A percentile compares a stretch with the other conserved stretches of the same genome.
phyloP scores from a whole-genome alignment of 495 filamentous ascomycete genomes.

The Aspergillus funiculosus region DNA sequence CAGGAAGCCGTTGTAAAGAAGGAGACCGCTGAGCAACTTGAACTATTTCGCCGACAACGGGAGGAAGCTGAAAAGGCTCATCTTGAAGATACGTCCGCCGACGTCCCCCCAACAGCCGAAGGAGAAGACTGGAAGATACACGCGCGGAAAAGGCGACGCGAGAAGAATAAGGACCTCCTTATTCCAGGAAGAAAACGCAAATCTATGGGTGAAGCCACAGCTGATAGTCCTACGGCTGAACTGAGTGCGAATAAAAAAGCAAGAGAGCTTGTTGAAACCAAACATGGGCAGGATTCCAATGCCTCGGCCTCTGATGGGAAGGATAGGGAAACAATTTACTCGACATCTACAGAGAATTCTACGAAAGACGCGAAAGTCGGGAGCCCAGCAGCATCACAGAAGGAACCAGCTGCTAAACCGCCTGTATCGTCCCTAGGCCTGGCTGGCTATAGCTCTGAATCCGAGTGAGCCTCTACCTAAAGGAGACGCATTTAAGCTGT shows the following conservation, averaged over 20 bases:
- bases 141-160: constrained; percentile 55
- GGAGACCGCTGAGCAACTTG: constrained; percentile 69
- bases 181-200: constrained; percentile 57
- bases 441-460: constrained; percentile 40
- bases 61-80: constrained; percentile 56
- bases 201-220: constrained; percentile 23
- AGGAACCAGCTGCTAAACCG: constrained; percentile 16
- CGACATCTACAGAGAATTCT: neutral
- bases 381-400: neutral
- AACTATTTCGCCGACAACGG: constrained; percentile 61
- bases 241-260: constrained; percentile 10
- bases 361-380: constrained; percentile 5
- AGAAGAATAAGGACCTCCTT: constrained; percentile 47
- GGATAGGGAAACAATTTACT: neutral
- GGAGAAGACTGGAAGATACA: constrained; percentile 52
- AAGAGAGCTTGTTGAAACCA: constrained; percentile 7
- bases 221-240: constrained; percentile 11
- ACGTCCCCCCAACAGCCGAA: constrained; percentile 29
- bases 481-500: too few relatives aligned
- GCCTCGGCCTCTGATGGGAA: neutral
- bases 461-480: too few relatives aligned
- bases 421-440: constrained; percentile 29
- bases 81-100: constrained; percentile 33
- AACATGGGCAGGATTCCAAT: neutral
- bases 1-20: constrained; percentile 69